Evolutionary conservation across 75 land plant genomes (phyloP), one percentile per base, ranked within the genome.

Genomic region (Gnetum montanum): DNA sequence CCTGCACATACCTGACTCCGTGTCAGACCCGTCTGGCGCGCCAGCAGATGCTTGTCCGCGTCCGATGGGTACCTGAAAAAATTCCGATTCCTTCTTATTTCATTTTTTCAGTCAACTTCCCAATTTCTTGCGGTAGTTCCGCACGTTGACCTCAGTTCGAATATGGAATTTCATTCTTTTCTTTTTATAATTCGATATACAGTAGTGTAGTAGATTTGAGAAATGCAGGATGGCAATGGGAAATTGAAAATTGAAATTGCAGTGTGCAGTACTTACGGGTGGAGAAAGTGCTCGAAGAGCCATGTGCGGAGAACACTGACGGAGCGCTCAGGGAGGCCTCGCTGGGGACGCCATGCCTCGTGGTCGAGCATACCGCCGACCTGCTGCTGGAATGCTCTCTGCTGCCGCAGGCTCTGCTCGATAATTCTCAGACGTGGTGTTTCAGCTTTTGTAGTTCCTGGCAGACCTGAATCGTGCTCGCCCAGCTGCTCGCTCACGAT

Each of bases 1-100:
- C n/a, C 3, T 33, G 18, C 25, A 70, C 60, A 13, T 70, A 60
- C 98, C 91, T 94, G 98, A 61, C 87, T 83, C 70, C 98, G 74
- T 15, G 96, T 80, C 23, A 94, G 79, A 23, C 98, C 96, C 0
- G 98, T 94, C 59, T 94, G 96, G 64, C 86, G 78, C 13, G 98
- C 91, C 66, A 94, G 68, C 13, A 82, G 63, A 37, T 86, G 78
- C 63, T 94, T 94, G 69, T 94, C 98, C 11, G 78, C 85, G 61
- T 94, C 98, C 54, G 84, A 84, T 29, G 98, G 98, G 50, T 94
- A 94, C 68, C 98, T 94, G 87, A 34, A 33, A 30, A 33, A n/a
- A n/a, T n/a, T n/a, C n/a, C n/a, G n/a, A n/a, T n/a, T n/a, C n/a
- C n/a, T n/a, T n/a, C n/a, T n/a, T n/a, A n/a, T n/a, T n/a, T n/a